Base-by-base conservation (phyloP, 2,329 filamentous ascomycete genomes). In the Drechslerella coelobrocha region DNA sequence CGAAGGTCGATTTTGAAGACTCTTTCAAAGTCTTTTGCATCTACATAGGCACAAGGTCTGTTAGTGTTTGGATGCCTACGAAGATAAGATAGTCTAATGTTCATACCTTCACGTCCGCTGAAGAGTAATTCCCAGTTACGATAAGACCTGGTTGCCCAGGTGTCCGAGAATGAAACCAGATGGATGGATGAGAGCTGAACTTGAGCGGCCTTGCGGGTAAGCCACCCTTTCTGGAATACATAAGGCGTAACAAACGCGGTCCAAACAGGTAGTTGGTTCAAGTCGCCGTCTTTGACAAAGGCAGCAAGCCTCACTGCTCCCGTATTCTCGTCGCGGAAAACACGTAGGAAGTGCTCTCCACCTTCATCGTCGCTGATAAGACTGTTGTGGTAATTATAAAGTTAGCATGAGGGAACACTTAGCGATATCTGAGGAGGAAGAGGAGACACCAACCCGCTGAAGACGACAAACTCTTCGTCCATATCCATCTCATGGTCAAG, bases 401-500 rank as follows among this genome's bases (percentile, higher is more conserved):
- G 29, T 60, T 41, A 54, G 50, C 17, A 53, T 48, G 27, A 26
- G 34, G 27, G 47, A 29, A 43, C 57, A 23, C 37, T 39, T 14
- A 41, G 45, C 26, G 24, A 21, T 47, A 52, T 10, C 17, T 8
- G 8, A 39, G 39, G 29, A 23, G 19, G 19, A 23, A 47, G 24
- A 27, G 4, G 34, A 14, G 17, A 21, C n/a, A 73, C 73, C 57
- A 62, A 74, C 65, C 62, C 74, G 41, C 72, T 74, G 57, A 75
- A 76, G 50, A 75, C 69, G 26, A 75, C 57, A 37, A 74, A 73
- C 45, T 75, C 75, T 39, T 74, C 75, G 24, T 75, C 73, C 55
- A 76, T 73, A 71, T 74, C 75, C 57, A 73, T 74, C 68, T 76
- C 74, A 21, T 72, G 74, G 45, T 74, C 73, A 10, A 74, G 72